Percentiles rank a stretch among this genome's conserved stretches.
phyloP scores from a whole-genome alignment of 148 eudicot species.

The Fallopia convolvulus region DNA sequence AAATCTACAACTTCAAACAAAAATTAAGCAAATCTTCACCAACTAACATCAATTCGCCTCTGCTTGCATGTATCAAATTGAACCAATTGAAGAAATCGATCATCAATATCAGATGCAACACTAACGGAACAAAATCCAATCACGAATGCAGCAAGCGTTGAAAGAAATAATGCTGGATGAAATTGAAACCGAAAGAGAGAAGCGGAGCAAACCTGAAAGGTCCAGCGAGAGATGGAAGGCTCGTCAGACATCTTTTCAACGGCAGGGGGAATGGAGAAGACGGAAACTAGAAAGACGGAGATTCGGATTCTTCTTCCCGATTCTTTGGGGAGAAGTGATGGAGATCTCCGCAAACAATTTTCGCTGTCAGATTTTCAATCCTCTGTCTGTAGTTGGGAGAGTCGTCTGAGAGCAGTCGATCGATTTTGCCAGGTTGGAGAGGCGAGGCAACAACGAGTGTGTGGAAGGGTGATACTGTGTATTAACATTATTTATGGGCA shows the following conservation, averaged over 20 bases:
- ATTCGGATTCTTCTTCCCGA: neutral
- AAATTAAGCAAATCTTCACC: neutral
- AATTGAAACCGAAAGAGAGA: neutral
- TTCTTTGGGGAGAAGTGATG: neutral
- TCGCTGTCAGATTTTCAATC: neutral
- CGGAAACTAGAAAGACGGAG: conserved; percentile 12
- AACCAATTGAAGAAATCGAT: neutral
- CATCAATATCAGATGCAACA: neutral
- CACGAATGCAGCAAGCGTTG: too few species aligned
- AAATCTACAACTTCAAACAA: neutral
- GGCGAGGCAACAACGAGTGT: neutral
- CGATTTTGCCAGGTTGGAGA: conserved; percentile 3
- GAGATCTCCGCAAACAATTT: neutral
- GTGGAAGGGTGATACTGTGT: neutral
- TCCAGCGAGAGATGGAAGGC: conserved; percentile 67
- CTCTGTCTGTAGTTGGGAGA: neutral
- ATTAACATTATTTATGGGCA: neutral
- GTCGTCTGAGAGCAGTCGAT: neutral
- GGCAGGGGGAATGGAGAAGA: neutral
- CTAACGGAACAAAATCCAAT: neutral
- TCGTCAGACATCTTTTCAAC: conserved; percentile 44
- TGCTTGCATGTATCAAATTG: conserved; percentile 10
- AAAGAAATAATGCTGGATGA: neutral
- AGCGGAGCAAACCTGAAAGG: conserved; percentile 45
- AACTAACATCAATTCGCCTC: neutral